Evolutionary conservation across 2,329 filamentous ascomycete species (phyloP), one percentile per base, ranked within the genome.

Genomic region (Cladophialophora exuberans): DNA sequence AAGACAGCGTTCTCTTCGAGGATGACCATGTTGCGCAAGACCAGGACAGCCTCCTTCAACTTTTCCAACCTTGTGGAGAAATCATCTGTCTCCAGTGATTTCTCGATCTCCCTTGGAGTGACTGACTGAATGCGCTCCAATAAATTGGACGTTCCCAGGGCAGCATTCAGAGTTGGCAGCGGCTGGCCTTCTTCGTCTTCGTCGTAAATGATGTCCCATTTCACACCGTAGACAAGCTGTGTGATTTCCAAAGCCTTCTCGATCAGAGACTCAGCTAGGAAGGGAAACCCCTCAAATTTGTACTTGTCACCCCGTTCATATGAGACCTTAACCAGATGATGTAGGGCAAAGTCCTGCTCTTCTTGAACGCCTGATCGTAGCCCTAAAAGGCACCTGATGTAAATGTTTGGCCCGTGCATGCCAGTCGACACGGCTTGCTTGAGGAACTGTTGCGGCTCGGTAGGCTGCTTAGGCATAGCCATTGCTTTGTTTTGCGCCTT

Each of bases 11-110:
- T 99, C 59, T 96, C 91, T 18, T 86, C 83, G 17, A 97, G 78
- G 72, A 95, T 89, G n/a, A 92, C 87, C 91, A 99, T 97, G 70
- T 99, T 99, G 47, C 94, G 85, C 38, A 97, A 79, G 15, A 96
- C 92, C 42, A 97, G 77, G 17, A 88, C 86, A 2, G 94, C 91
- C 71, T 97, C 92, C 20, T 88, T 93, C 59, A 96, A 81, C 61
- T 90, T 83, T 10, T 88, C 82, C 57, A 97, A 78, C 36, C 82
- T 78, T 60, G 91, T 85, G 11, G 83, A 80, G 4, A 85, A 80
- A 25, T 84, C 83, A 0, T 42, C 54, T 11, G 54, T 47, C 36
- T 60, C 57, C 11, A 63, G n/a, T 17, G 57, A 52, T 25, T 59
- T 83, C 59, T 88, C 85, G 2, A 85, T 77, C 18, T 85, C 69